phyloP scores from a whole-genome alignment of 331 rosid genomes.

The Ulmus americana region DNA sequence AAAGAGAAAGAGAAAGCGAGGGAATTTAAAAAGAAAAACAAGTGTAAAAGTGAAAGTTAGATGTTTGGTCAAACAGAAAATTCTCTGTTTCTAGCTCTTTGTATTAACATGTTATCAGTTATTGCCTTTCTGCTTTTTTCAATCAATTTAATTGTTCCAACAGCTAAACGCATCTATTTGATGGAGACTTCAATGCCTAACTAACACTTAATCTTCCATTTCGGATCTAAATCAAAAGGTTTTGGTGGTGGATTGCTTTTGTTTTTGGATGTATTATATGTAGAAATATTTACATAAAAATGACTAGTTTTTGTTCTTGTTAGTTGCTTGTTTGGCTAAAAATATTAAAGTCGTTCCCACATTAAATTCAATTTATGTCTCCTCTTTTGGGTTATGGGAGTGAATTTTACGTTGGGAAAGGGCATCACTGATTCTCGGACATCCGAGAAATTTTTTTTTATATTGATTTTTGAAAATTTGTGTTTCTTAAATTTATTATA shows the following conservation, averaged over 20 bases:
- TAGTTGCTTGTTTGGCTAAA: too few relatives aligned
- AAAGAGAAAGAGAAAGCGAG: not conserved
- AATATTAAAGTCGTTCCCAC: not conserved
- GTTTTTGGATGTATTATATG: not conserved
- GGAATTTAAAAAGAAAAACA: not conserved
- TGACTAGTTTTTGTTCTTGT: not conserved
- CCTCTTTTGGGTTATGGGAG: not conserved
- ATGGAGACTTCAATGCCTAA: constrained; percentile 15
- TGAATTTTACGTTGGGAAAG: not conserved
- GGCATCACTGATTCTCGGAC: too few relatives aligned
- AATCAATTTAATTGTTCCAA: constrained; percentile 1
- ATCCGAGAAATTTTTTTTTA: too few relatives aligned
- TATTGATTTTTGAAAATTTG: too few relatives aligned
- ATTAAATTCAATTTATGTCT: not conserved
- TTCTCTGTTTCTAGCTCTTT: not conserved
- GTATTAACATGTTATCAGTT: not conserved
- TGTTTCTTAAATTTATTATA: too few relatives aligned
- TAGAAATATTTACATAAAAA: not conserved
- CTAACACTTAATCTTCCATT: constrained; percentile 3
- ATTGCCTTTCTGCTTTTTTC: not conserved
- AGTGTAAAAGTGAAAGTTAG: constrained; percentile 1
- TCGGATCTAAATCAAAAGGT: not conserved
- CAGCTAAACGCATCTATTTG: constrained; percentile 17
- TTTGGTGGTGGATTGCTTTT: not conserved
- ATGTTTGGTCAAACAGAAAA: constrained; percentile 19